A percentile compares a stretch with the other conserved stretches of the same genome.
Evolutionary conservation across 495 filamentous ascomycete species (phyloP).

Genomic region (Aspergillus bridgeri): DNA sequence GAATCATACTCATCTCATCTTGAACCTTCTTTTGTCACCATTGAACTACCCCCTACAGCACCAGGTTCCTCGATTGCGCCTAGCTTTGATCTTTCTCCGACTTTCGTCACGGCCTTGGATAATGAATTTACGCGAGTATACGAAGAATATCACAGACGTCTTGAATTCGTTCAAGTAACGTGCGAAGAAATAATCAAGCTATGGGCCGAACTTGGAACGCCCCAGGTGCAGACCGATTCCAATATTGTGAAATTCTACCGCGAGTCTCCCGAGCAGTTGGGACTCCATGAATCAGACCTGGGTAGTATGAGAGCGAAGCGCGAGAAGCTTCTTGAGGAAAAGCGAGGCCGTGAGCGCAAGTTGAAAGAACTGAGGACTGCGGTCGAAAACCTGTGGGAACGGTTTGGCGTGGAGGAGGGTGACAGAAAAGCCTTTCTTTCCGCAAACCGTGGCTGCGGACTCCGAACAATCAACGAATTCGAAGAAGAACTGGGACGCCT

Average conservation of each 20-base stretch:
- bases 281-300: slow-evolving; percentile 83
- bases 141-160: slow-evolving; percentile 84
- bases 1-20: slow-evolving; percentile 94
- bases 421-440: slow-evolving; percentile 80
- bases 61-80: slow-evolving; percentile 71
- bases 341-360: slow-evolving; percentile 76
- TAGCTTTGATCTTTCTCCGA: slow-evolving; percentile 80
- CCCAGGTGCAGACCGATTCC: slow-evolving; percentile 86
- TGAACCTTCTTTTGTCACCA: slow-evolving; percentile 76
- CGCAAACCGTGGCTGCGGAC: slow-evolving; percentile 70
- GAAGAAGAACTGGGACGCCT: slow-evolving; percentile 83
- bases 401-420: slow-evolving; percentile 73
- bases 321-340: slow-evolving; percentile 90
- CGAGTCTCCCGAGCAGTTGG: slow-evolving; percentile 87
- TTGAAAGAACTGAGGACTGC: slow-evolving; percentile 69
- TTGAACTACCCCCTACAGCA: slow-evolving; percentile 76
- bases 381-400: slow-evolving; percentile 85
- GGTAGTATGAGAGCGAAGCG: slow-evolving; percentile 64
- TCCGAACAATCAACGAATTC: slow-evolving; percentile 88
- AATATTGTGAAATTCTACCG: slow-evolving; percentile 83
- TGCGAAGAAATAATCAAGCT: slow-evolving; percentile 85
- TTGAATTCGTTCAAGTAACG: slow-evolving; percentile 67
- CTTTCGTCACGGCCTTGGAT: slow-evolving; percentile 85
- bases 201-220: slow-evolving; percentile 92
- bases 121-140: slow-evolving; percentile 89